Base-by-base conservation (phyloP, 768 basidiomycete species). In the Tremella mesenterica region DNA sequence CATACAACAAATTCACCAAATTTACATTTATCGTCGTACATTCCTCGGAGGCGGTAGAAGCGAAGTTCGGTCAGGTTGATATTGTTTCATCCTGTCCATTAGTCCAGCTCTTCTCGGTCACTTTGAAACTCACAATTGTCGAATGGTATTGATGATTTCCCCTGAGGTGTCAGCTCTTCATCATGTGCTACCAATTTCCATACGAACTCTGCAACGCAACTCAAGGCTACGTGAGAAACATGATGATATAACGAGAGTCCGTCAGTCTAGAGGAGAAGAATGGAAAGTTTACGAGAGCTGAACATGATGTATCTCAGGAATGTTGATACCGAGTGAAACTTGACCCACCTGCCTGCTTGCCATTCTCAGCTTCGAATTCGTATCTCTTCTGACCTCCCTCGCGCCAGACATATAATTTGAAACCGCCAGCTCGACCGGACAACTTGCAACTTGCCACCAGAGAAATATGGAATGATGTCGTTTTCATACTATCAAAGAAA, bases 281-380 rank as follows among this genome's bases (percentile, higher is more conserved):
- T 12, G 10, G 12, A 36, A 18, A 10, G 12, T 36, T 36, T 36
- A 36, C n/a, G 33, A 36, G 12, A 10, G 10, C 33, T 18, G 12
- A 10, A 36, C 33, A 10, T 26, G 20, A n/a, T n/a, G n/a, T n/a
- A n/a, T n/a, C n/a, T n/a, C n/a, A n/a, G n/a, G n/a, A n/a, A n/a
- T n/a, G n/a, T n/a, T n/a, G n/a, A n/a, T n/a, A n/a, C n/a, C n/a
- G n/a, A n/a, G n/a, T n/a, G n/a, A n/a, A n/a, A n/a, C n/a, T 29
- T 7, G 10, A 76, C 85, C 63, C 66, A 86, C 87, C 80, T 44
- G 92, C 89, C 52, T 83, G 68, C 71, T 83, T 85, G 1, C 85
- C 79, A 60, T 76, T 89, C 73, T 93, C 92, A 0, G 91, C 93
- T 75, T 99, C 95, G 69, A 95, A 96, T 64, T 97, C 93, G 69